phyloP scores from a whole-genome alignment of 371 early-diverging fungal species.

The Lichtheimia corymbifera region DNA sequence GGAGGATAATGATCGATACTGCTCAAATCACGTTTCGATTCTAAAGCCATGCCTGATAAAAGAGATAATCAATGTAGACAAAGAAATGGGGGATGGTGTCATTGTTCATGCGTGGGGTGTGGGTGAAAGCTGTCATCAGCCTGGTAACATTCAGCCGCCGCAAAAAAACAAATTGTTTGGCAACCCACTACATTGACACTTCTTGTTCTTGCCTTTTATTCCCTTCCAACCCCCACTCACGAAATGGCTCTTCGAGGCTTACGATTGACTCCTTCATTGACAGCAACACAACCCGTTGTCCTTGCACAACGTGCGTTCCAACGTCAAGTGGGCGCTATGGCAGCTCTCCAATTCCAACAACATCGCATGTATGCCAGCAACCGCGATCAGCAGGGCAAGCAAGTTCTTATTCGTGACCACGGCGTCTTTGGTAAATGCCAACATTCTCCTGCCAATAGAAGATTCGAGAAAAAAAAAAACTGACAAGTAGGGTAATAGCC shows the following conservation, averaged over 20 bases:
- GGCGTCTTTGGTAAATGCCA: slow-evolving; percentile 48
- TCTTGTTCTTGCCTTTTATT: too few species aligned
- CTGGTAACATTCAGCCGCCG: too few species aligned
- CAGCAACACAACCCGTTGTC: slow-evolving; percentile 3
- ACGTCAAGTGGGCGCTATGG: background rate
- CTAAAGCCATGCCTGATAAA: too few species aligned
- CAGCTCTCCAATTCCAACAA: slow-evolving; percentile 7
- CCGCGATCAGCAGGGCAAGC: slow-evolving; percentile 19
- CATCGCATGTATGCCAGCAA: slow-evolving; percentile 18
- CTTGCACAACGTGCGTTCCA: background rate
- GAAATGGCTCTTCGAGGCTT: slow-evolving; percentile 13
- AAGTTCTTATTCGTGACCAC: slow-evolving; percentile 47
- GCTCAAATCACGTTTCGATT: too few species aligned
- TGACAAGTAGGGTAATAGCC: slow-evolving; percentile 21
- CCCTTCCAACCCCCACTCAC: background rate
- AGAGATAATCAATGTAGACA: too few species aligned
- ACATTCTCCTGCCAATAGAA: background rate
- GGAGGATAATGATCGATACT: too few species aligned
- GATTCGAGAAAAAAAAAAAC: background rate
- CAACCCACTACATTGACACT: too few species aligned
- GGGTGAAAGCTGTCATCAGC: too few species aligned
- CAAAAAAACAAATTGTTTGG: too few species aligned
- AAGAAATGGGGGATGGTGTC: too few species aligned
- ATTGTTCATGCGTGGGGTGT: too few species aligned
- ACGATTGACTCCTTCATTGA: slow-evolving; percentile 16